These are phyloP conservation scores for Tetradesmus obliquus DNA, from an alignment of 139 green algal species.

Conservation along the genomic window DNA sequence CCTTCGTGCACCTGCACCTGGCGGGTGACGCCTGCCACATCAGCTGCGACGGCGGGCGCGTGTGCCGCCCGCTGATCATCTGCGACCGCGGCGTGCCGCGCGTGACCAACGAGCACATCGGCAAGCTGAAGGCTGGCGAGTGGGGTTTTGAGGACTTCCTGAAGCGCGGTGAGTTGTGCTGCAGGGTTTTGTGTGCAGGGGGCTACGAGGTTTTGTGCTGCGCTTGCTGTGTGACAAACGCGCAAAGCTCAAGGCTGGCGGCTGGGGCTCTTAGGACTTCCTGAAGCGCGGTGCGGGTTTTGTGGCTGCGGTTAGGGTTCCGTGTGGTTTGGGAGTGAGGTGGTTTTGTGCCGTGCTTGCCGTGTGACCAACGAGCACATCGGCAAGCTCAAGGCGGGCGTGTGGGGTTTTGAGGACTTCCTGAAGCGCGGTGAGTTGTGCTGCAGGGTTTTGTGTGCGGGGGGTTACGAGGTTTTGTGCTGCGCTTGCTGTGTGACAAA, in stretches of 20 bases:
- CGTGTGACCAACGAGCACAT: slow-evolving; percentile 88
- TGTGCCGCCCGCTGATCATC: slow-evolving; percentile 99
- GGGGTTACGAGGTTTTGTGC: too few species aligned
- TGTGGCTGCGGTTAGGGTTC: too few species aligned
- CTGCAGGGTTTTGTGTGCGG: background rate
- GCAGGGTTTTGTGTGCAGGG: background rate
- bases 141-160: slow-evolving; percentile 90
- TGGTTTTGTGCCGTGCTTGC: too few species aligned
- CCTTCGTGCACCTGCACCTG: slow-evolving; percentile 93
- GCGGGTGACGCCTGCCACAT: slow-evolving; percentile 55
- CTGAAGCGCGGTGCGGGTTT: too few species aligned
- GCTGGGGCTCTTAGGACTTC: too few species aligned
- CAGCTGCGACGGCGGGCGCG: slow-evolving; percentile 89
- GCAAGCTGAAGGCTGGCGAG: slow-evolving; percentile 61
- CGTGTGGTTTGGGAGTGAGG: too few species aligned
- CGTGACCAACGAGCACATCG: slow-evolving; percentile 85
- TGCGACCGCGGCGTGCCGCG: slow-evolving; percentile 89
- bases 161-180: slow-evolving; percentile 58
- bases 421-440: slow-evolving; percentile 67
- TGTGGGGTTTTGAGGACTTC: slow-evolving; percentile 86
- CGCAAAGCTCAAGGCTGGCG: slow-evolving; percentile 56
- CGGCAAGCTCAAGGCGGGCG: slow-evolving; percentile 45
- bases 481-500: slow-evolving; percentile 86
- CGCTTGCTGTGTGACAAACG: slow-evolving; percentile 87
- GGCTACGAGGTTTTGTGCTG: slow-evolving; percentile 72